Base-by-base conservation (phyloP, 1,284 basidiomycete genomes). In the Stereum hirsutum region DNA sequence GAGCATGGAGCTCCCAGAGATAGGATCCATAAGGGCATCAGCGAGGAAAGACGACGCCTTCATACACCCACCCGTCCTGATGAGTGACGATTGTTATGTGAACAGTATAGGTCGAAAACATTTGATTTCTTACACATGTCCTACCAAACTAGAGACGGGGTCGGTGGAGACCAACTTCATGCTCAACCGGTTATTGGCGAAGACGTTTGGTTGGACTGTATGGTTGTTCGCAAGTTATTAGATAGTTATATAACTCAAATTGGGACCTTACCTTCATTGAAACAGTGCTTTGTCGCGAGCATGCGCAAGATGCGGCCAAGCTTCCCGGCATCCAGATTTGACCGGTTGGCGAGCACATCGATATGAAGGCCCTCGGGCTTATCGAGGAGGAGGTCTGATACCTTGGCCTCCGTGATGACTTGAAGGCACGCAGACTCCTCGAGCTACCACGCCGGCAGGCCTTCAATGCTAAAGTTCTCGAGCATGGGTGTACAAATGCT, bases 161-260 rank as follows among this genome's bases (percentile, higher is more conserved):
- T 39, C 23, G n/a, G 21, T 27, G n/a, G 37, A 25, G n/a, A 27
- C 10, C n/a, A 39, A 24, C 10, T 25, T 25, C n/a, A 39, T 25
- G n/a, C 23, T 25, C 8, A 39, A 25, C 11, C 37, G 37, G n/a
- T 39, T 39, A n/a, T 39, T 39, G 7, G 37, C 37, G 12, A 39
- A 39, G 6, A 39, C 37, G 27, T 39, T 15, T 7, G 21, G 21
- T 24, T 24, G n/a, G 2, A 39, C 37, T 39, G 24, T 12, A 12
- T 20, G 17, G 14, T 14, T 10, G 33, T 35, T 10, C 10, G 10
- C 10, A 36, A 12, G 6, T 12, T 6, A 12, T 36, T 14, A 17
- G 35, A 3, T 19, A 5, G 21, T 6, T 20, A 12, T 17, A 20
- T 20, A 36, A 21, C 2, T 12, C 12, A 15, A 26, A 7, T 12